Conservation (phyloP, 2,329 filamentous ascomycete species). For the Lomentospora prolificans region DNA sequence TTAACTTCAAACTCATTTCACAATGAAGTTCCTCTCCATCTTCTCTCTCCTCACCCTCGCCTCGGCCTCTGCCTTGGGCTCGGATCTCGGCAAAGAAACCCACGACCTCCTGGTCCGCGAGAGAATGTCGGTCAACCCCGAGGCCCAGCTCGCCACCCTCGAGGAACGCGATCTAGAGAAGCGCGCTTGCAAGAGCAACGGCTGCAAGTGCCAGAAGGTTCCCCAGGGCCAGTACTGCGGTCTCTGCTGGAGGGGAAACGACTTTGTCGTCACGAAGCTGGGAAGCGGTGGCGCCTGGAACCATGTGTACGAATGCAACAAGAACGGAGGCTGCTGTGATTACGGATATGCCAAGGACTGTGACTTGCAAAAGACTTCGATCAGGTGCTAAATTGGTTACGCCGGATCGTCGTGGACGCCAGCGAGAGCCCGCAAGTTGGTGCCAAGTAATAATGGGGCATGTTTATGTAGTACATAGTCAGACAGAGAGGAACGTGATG, state of each 20-base stretch:
- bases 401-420: too few relatives aligned
- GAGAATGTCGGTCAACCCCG: background rate
- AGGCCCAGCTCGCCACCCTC: background rate
- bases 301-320: slow-evolving; percentile 15
- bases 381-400: background rate
- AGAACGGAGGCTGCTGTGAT: slow-evolving; percentile 13
- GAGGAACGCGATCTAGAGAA: background rate
- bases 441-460: too few relatives aligned
- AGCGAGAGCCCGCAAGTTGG: too few relatives aligned
- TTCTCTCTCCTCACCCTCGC: background rate
- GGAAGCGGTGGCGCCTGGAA: slow-evolving; percentile 3
- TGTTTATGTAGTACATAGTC: too few relatives aligned
- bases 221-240: slow-evolving; percentile 8
- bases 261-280: background rate
- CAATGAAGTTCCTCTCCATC: background rate
- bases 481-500: too few relatives aligned
- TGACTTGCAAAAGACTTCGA: slow-evolving; percentile 3
- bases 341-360: slow-evolving; percentile 15
- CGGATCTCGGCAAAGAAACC: background rate
- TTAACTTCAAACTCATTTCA: too few relatives aligned
- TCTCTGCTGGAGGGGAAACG: background rate
- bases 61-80: background rate
- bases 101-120: background rate
- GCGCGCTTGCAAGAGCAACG: slow-evolving; percentile 7
- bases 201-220: slow-evolving; percentile 5